A percentile compares a stretch with the other conserved stretches of the same genome.
Evolutionary conservation across 2,329 filamentous ascomycete genomes (phyloP).

Genomic region (Aspergillus eucalypticola): DNA sequence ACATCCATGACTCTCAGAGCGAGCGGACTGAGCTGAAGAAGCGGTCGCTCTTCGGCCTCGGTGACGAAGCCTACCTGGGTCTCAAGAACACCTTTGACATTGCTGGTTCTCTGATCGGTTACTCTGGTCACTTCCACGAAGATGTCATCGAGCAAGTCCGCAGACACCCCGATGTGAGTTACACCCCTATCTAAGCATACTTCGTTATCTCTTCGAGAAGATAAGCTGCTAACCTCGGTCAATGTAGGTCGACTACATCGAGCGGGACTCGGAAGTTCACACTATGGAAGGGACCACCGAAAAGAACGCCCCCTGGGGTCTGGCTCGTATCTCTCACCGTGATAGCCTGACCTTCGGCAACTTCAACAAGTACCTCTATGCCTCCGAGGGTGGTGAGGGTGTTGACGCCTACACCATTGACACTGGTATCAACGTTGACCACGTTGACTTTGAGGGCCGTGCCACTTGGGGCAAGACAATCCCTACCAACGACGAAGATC

Average conservation of each 20-base stretch:
- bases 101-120: constrained; percentile 78
- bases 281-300: constrained; percentile 71
- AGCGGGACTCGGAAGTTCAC: constrained; percentile 90
- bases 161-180: constrained; percentile 92
- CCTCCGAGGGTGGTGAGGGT: constrained; percentile 86
- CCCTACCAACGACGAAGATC: constrained; percentile 77
- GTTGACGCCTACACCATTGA: constrained; percentile 99
- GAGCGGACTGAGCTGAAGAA: constrained; percentile 86
- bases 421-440: constrained; percentile 89
- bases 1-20: constrained; percentile 72
- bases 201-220: not conserved
- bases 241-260: constrained; percentile 86
- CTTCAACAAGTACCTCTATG: constrained; percentile 98
- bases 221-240: not conserved
- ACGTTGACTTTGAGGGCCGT: constrained; percentile 96
- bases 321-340: constrained; percentile 96
- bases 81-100: constrained; percentile 98
- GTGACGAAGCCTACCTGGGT: constrained; percentile 70
- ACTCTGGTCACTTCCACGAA: constrained; percentile 95
- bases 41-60: constrained; percentile 72
- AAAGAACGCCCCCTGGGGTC: constrained; percentile 96
- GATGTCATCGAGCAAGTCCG: constrained; percentile 90
- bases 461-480: constrained; percentile 98
- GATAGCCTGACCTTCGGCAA: constrained; percentile 81
- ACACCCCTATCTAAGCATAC: constrained; percentile 9